Conservation (phyloP, 805 yeast species). For the Starmerella asiatica region DNA sequence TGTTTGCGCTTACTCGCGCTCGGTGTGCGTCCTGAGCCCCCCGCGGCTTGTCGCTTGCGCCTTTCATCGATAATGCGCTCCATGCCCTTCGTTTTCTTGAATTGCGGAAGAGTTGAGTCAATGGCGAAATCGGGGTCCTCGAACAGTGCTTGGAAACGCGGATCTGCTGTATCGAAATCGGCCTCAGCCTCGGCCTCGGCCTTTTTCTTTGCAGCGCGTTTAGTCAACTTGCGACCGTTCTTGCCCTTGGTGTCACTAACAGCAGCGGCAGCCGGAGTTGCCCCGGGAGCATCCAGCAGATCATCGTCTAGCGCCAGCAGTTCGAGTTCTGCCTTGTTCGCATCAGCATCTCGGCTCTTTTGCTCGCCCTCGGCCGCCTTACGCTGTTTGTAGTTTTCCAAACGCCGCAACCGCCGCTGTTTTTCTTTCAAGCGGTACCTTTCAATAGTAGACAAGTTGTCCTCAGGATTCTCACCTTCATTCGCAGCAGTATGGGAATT, state of each 20-base stretch:
- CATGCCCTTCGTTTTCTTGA: conserved; percentile 79
- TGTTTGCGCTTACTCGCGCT: conserved; percentile 4
- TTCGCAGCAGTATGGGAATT: conserved; percentile 13
- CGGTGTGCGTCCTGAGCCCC: background rate
- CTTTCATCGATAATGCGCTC: conserved; percentile 67
- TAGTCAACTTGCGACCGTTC: conserved; percentile 32
- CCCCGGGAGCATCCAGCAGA: conserved; percentile 47
- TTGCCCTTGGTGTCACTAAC: conserved; percentile 47
- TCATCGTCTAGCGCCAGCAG: conserved; percentile 56
- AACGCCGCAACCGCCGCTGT: conserved; percentile 78
- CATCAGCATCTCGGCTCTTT: conserved; percentile 28
- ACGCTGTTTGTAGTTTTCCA: conserved; percentile 56
- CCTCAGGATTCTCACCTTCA: conserved; percentile 26
- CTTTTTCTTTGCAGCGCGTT: conserved; percentile 31
- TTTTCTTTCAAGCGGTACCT: conserved; percentile 76
- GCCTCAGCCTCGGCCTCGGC: conserved; percentile 36
- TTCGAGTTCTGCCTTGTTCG: conserved; percentile 59
- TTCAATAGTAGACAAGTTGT: conserved; percentile 62
- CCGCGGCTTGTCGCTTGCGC: conserved; percentile 22
- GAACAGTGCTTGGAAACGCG: conserved; percentile 71
- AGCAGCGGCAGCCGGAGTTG: conserved; percentile 47
- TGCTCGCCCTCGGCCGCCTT: conserved; percentile 37
- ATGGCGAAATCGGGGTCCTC: conserved; percentile 84
- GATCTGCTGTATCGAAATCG: conserved; percentile 60
- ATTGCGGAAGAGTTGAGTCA: conserved; percentile 87